Evolutionary conservation across 2,329 filamentous ascomycete species (phyloP).

Genomic region (Exophiala lecanii-corni): DNA sequence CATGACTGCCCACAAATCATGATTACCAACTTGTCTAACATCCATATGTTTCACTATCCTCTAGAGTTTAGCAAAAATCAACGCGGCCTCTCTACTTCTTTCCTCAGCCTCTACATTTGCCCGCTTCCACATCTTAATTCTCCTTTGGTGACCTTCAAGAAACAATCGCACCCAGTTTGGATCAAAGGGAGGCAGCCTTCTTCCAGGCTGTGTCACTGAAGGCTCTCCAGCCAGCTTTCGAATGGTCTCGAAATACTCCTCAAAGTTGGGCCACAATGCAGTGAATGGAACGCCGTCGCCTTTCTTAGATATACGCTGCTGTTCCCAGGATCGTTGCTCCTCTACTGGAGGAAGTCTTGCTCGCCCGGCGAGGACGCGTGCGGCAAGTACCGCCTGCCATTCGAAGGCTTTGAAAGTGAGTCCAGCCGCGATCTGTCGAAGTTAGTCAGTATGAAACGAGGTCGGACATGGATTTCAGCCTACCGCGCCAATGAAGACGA

Average conservation of each 20-base stretch:
- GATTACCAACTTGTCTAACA: too few species aligned
- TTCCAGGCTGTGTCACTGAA: constrained; percentile 34
- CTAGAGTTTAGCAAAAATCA: too few species aligned
- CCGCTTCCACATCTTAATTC: too few species aligned
- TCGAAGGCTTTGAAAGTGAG: constrained; percentile 32
- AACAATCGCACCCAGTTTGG: too few species aligned
- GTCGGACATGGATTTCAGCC: too few species aligned
- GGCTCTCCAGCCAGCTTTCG: constrained; percentile 42
- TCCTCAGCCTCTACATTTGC: too few species aligned
- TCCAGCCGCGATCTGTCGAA: constrained; percentile 33
- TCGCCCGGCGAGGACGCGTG: constrained; percentile 29
- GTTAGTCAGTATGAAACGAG: too few species aligned
- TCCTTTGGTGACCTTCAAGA: too few species aligned
- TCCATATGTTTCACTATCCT: too few species aligned
- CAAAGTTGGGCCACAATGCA: constrained; percentile 33
- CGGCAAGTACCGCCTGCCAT: constrained; percentile 31
- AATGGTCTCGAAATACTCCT: constrained; percentile 39
- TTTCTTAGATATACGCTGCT: constrained; percentile 8
- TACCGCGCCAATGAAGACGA: constrained; percentile 32
- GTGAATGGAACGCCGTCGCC: constrained; percentile 23
- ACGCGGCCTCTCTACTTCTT: too few species aligned
- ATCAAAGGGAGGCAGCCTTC: constrained; percentile 41
- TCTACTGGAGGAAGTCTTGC: constrained; percentile 22
- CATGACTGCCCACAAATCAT: too few species aligned
- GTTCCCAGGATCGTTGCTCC: constrained; percentile 30